Evolutionary conservation across 352 stramenopile species (phyloP), one percentile per base, ranked within the genome.

Genomic region (Pythium phragmitis): DNA sequence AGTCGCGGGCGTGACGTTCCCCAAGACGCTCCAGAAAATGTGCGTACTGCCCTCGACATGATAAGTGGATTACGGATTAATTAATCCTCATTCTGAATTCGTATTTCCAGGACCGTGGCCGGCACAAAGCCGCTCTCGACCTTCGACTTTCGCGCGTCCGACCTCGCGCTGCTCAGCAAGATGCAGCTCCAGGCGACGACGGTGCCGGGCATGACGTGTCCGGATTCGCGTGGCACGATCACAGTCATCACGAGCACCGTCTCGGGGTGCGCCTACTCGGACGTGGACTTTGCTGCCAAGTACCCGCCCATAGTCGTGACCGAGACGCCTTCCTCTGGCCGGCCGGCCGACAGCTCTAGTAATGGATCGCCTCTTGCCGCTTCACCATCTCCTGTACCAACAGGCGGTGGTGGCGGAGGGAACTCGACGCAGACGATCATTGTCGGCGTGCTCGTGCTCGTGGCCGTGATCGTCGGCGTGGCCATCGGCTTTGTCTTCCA

Each of bases 11-110:
- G 68, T 77, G 19, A 41, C 55, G 12, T 68, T 77, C 17, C 70
- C 72, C 11, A 67, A 68, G 19, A 70, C 63, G 11, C 69, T 87
- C 21, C 73, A 64, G n/a, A 74, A 46, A 43, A 19, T 87, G 77
- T 84, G 60, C 49, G 68, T 43, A 33, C 3, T 47, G 26, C 2
- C 26, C 26, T 30, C 26, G 26, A 5, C 2, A 30, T 30, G 2
- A 30, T 30, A 30, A 30, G 26, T 30, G 26, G 26, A 30, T 30
- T 30, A 30, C 26, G 26, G 26, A 30, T 3, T 39, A 14, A 39
- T 39, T 39, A 39, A 17, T 21, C 2, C 23, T 43, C 0, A 66
- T 26, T 80, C 53, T 65, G 37, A 2, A 21, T 42, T n/a, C 73
- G 60, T 3, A 17, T 30, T 30, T 30, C 26, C 72, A 33, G 72